Evolutionary conservation across 1,284 basidiomycete genomes (phyloP), one percentile per base, ranked within the genome.

Genomic region (Psilocybe mexicana): DNA sequence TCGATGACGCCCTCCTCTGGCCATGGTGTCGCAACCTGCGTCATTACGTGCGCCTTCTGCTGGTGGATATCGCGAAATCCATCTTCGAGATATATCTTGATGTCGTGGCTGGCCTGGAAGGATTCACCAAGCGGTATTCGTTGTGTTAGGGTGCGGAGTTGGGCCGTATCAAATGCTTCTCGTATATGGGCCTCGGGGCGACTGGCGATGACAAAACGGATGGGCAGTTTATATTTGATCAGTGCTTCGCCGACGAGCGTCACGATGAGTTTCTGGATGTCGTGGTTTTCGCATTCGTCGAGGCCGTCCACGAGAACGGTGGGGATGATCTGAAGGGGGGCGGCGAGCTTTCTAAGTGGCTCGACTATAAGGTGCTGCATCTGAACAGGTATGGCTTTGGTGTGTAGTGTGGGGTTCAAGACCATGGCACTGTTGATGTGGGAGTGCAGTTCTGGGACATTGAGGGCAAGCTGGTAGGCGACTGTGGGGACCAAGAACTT

Each of bases 301-400:
- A 58, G 42, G 10, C 56, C 56, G 43, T 58, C 56, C 8, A 58
- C 30, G 35, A 63, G 53, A 3, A 57, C 42, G 10, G 40, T 52
- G 6, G 33, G 14, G 2, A n/a, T 18, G 6, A 14, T 3, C 12
- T 24, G 14, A 3, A 8, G 33, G 18, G 26, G 25, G 6, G 18
- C 8, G 8, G 49, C 24, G n/a, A 23, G n/a, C 10, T 8, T 28
- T 33, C 30, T 18, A 18, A 53, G 3, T 23, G 54, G 25, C 18
- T 43, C 40, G 23, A 55, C n/a, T 26, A 55, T 50, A 2, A 55
- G 26, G 2, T 12, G 25, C 6, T 33, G 24, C 24, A 53, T 4
- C 28, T 57, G 56, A 12, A 43, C 28, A 2, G 36, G 24, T 8
- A 53, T 33, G 2, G 56, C n/a, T n/a, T 48, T 48, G 25, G 43